A percentile compares a stretch with the other conserved stretches of the same genome.
These are phyloP conservation scores for Volvox reticuliferus DNA, from an alignment of 139 green algal species.

Conservation along the genomic window DNA sequence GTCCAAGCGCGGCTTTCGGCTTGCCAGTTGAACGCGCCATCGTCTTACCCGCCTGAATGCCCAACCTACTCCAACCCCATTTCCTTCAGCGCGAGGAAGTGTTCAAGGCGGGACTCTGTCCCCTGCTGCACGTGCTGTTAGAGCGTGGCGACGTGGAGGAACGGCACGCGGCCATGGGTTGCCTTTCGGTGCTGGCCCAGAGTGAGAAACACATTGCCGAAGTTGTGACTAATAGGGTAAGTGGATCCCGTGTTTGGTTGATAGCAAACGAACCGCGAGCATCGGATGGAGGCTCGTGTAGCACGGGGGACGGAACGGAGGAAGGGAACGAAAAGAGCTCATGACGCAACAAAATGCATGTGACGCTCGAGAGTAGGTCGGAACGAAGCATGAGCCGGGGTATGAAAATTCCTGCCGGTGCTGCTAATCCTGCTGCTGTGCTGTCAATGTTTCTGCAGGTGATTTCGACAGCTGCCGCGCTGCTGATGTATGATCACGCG, in stretches of 20 bases:
- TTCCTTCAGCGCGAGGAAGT: constrained; percentile 59
- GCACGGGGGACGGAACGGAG: no score
- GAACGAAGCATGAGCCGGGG: no score
- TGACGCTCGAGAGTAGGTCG: no score
- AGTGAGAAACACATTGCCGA: constrained; percentile 50
- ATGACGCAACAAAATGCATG: no score
- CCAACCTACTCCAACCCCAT: background rate
- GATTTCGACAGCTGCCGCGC: background rate
- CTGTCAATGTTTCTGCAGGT: background rate
- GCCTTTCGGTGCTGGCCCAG: constrained; percentile 43
- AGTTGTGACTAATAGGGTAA: constrained; percentile 45
- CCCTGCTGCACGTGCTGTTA: constrained; percentile 39
- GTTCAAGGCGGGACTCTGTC: constrained; percentile 49
- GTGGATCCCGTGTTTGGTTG: background rate
- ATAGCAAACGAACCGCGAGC: no score
- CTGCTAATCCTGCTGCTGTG: background rate
- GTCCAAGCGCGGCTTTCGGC: no score
- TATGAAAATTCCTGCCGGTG: no score
- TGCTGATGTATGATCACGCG: constrained; percentile 56
- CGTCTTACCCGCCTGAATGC: no score
- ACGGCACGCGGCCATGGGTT: constrained; percentile 44
- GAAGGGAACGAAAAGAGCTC: no score
- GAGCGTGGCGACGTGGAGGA: constrained; percentile 51
- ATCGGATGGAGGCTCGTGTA: no score
- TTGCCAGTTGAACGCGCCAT: no score